Evolutionary conservation across 495 filamentous ascomycete genomes (phyloP).

Genomic region (Lentithecium fluviatile): DNA sequence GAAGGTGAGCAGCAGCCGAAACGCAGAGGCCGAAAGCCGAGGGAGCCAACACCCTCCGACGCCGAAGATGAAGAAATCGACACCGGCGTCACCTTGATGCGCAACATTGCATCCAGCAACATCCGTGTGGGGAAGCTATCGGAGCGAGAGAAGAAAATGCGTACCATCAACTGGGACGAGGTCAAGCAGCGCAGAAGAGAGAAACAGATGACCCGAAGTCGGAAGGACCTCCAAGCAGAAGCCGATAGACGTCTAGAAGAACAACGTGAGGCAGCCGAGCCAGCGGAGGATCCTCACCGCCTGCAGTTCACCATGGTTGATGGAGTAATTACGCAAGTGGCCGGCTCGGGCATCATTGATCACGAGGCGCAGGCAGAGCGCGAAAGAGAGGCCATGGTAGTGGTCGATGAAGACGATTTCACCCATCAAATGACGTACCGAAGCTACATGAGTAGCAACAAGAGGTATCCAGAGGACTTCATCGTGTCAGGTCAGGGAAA

Average conservation of each 20-base stretch:
- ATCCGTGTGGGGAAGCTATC: conserved; percentile 77
- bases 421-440: conserved; percentile 71
- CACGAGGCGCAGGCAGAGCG: conserved; percentile 65
- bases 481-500: conserved; percentile 54
- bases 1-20: not conserved
- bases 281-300: conserved; percentile 9
- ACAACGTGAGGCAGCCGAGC: conserved; percentile 5
- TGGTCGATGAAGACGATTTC: conserved; percentile 79
- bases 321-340: conserved; percentile 79
- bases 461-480: conserved; percentile 37
- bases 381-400: conserved; percentile 58
- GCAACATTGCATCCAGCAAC: conserved; percentile 70
- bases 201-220: conserved; percentile 10
- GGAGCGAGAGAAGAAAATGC: conserved; percentile 61
- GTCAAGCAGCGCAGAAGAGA: conserved; percentile 34
- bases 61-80: conserved; percentile 72
- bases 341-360: conserved; percentile 74
- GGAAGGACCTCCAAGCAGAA: not conserved
- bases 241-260: conserved; percentile 9
- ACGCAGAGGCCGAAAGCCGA: conserved; percentile 34
- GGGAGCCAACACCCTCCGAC: conserved; percentile 70
- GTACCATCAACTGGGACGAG: conserved; percentile 54
- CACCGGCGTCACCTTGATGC: conserved; percentile 71
- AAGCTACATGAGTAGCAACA: conserved; percentile 61
- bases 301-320: conserved; percentile 56